Conservation (phyloP, 2,329 filamentous ascomycete genomes). For the Neonectria ditissima region DNA sequence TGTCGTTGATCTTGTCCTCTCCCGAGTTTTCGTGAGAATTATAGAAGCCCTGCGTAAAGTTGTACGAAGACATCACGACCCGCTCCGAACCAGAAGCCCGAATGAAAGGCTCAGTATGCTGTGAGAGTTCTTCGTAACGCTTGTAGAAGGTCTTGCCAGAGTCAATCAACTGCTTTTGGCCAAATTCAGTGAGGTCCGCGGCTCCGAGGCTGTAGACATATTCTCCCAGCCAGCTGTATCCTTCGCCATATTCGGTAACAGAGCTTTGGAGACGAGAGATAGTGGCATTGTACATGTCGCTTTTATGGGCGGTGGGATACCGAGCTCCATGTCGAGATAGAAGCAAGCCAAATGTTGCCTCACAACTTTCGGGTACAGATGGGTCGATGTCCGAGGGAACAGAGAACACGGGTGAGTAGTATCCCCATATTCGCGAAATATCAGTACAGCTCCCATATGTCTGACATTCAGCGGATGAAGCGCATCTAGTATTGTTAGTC, state of each 20-base stretch:
- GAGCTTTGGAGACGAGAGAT: constrained; percentile 73
- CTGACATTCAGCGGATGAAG: constrained; percentile 40
- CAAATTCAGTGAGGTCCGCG: constrained; percentile 76
- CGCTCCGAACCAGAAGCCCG: constrained; percentile 77
- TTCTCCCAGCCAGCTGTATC: constrained; percentile 76
- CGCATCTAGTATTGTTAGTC: constrained; percentile 17
- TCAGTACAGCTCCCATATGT: constrained; percentile 61
- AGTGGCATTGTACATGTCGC: constrained; percentile 70
- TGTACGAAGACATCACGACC: constrained; percentile 79
- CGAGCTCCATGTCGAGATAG: constrained; percentile 88
- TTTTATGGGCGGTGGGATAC: constrained; percentile 80
- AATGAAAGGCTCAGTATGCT: constrained; percentile 72
- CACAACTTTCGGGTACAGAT: constrained; percentile 74
- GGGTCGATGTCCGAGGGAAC: constrained; percentile 74
- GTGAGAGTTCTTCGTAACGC: constrained; percentile 75
- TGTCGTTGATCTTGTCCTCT: constrained; percentile 62
- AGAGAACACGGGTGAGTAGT: constrained; percentile 87
- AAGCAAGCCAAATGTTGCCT: constrained; percentile 82
- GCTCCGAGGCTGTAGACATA: constrained; percentile 79
- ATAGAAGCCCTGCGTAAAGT: constrained; percentile 82
- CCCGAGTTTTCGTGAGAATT: constrained; percentile 50
- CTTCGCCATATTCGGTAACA: constrained; percentile 67
- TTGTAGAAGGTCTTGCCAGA: constrained; percentile 82
- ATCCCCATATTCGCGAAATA: constrained; percentile 79
- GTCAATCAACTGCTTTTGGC: constrained; percentile 75